Conservation (phyloP, 305 asterid species). For the Plantago lanceolata region DNA sequence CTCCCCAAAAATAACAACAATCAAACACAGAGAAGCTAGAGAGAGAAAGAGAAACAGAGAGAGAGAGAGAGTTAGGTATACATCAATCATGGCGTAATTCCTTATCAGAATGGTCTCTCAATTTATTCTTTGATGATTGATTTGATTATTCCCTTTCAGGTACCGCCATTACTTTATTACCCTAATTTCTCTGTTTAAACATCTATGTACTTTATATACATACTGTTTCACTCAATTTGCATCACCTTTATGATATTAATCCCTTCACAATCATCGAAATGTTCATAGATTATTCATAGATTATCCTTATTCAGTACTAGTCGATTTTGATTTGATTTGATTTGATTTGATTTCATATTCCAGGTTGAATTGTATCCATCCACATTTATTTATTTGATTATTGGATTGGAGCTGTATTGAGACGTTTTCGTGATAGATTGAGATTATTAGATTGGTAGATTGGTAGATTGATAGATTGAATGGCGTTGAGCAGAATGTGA, state of each 20-base stretch:
- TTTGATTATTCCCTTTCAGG: conserved; percentile 26
- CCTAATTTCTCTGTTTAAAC: not conserved
- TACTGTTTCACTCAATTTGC: not conserved
- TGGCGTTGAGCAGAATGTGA: conserved; percentile 9
- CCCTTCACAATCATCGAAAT: not conserved
- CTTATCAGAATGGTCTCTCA: not conserved
- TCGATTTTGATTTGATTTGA: too few species aligned
- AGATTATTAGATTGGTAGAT: not conserved
- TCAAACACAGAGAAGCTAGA: not conserved
- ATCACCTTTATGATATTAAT: not conserved
- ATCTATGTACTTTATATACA: not conserved
- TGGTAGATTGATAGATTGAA: too few species aligned
- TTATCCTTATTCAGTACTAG: too few species aligned
- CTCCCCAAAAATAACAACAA: not conserved
- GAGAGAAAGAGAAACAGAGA: too few species aligned
- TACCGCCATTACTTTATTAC: conserved; percentile 3
- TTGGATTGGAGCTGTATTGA: conserved; percentile 8
- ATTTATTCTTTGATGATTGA: not conserved
- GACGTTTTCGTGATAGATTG: not conserved
- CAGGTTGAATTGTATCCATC: conserved; percentile 26
- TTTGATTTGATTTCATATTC: conserved; percentile 22
- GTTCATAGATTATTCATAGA: not conserved
- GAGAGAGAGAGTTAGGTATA: conserved; percentile 9
- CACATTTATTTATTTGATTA: conserved; percentile 21
- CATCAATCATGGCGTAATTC: conserved; percentile 13